phyloP scores from a whole-genome alignment of 2,329 filamentous ascomycete species.

The Penicillium sp. region DNA sequence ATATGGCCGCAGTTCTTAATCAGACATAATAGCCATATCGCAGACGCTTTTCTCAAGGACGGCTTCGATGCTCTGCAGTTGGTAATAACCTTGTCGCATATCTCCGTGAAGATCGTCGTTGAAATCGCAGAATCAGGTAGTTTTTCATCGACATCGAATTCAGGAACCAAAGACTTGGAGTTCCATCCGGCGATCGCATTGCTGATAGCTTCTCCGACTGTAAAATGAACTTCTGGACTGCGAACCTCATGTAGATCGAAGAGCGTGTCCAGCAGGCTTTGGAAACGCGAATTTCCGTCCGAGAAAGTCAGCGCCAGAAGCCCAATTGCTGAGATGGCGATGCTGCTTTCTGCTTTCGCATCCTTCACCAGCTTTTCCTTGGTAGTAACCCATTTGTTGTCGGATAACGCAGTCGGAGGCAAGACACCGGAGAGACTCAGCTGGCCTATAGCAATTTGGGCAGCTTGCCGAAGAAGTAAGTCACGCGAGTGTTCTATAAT shows the following conservation, averaged over 20 bases:
- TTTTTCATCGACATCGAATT: constrained; percentile 72
- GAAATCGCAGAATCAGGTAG: constrained; percentile 46
- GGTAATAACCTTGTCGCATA: constrained; percentile 73
- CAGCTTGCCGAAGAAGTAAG: constrained; percentile 61
- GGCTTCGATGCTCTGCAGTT: constrained; percentile 87
- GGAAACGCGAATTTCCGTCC: constrained; percentile 37
- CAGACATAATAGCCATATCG: constrained; percentile 92
- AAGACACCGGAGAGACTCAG: constrained; percentile 64
- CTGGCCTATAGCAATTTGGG: constrained; percentile 64
- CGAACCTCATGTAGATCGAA: constrained; percentile 82
- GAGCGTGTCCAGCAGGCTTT: constrained; percentile 67
- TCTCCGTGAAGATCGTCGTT: constrained; percentile 52
- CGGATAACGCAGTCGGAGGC: constrained; percentile 35
- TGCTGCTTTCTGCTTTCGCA: constrained; percentile 80
- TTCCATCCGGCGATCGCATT: constrained; percentile 81
- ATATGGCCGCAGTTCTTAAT: constrained; percentile 88
- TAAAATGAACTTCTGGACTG: constrained; percentile 86
- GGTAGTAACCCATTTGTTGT: constrained; percentile 51
- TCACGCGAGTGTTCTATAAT: constrained; percentile 62
- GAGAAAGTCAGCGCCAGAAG: constrained; percentile 66
- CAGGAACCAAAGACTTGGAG: constrained; percentile 75
- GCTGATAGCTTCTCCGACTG: constrained; percentile 85
- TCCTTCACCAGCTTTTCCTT: constrained; percentile 68
- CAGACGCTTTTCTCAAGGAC: constrained; percentile 85
- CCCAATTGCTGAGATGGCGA: constrained; percentile 80